Base-by-base conservation (phyloP, 2,329 filamentous ascomycete species). In the Talaromyces sp. region DNA sequence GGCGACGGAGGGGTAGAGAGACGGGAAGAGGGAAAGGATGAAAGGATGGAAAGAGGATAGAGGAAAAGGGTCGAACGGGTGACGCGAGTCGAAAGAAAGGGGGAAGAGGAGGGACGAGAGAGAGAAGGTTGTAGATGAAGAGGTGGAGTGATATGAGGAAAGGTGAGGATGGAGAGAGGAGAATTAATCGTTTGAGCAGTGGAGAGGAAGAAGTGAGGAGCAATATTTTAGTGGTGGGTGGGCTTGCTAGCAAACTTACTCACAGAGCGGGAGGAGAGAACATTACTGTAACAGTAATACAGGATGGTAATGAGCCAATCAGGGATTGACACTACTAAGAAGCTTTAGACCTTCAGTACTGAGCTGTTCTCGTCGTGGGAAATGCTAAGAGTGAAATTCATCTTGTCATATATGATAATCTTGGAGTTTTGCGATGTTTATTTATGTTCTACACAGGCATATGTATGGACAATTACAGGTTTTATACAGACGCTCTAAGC, bases 1-100 rank as follows among this genome's bases (percentile, higher is more conserved):
- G 60, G 68, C 13, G 70, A 69, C 61, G 69, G 66, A 50, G 66
- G 56, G 16, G 68, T 66, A 47, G 71, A 63, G 69, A 68, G 8
- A 68, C 68, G 7, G 70, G 68, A 14, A 68, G 67, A 43, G 68
- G 66, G 27, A 63, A 58, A 41, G 56, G 61, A 64, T 31, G 47
- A 54, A 64, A 62, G 63, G 68, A 69, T 66, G 64, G 69, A 63
- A 56, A 61, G 67, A 66, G 70, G 41, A 45, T n/a, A 43, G 14
- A 45, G 41, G 69, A 66, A 64, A 66, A 66, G 63, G 39, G 66
- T 63, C 66, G 67, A 52, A 33, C 22, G 35, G 59, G 24, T 54
- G 41, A 57, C 37, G 22, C 31, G 60, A 31, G 43, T 69, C 65
- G 67, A 68, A 64, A 68, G 66, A 66, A 67, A 68, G 66, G 69